Conservation (phyloP, 202 grass and related monocot genomes). For the Panicum hallii region DNA sequence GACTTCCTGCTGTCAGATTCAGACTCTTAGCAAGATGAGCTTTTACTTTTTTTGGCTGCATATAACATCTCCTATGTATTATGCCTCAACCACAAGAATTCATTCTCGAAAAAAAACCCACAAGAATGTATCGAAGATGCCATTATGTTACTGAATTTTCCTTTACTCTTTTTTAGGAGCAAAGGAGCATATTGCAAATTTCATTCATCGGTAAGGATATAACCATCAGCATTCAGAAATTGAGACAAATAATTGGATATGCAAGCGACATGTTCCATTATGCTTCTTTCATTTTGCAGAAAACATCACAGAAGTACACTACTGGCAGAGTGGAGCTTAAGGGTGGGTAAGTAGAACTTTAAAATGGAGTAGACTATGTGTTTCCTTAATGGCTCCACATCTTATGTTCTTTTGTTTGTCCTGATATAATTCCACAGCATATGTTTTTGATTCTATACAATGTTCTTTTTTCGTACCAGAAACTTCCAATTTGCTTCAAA, state of each 20-base stretch:
- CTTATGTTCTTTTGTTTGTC: conserved; percentile 10
- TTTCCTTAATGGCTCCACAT: neutral
- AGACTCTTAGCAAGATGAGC: neutral
- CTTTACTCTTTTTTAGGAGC: conserved; percentile 58
- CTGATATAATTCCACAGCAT: neutral
- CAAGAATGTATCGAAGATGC: neutral
- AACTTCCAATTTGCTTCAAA: conserved; percentile 78
- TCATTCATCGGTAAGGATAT: conserved; percentile 74
- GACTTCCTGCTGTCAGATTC: neutral
- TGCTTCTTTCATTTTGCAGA: conserved; percentile 57
- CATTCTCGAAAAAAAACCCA: no score
- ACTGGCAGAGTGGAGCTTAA: conserved; percentile 85
- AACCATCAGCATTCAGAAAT: conserved; percentile 21
- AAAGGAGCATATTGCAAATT: conserved; percentile 86
- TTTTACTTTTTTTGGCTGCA: neutral
- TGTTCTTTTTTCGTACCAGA: conserved; percentile 40
- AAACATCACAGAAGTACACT: conserved; percentile 72
- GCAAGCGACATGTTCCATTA: conserved; percentile 27
- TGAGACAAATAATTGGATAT: conserved; percentile 29
- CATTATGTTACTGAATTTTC: conserved; percentile 17
- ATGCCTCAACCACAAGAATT: neutral
- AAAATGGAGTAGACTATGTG: neutral
- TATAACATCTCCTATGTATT: neutral
- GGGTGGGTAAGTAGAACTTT: conserved; percentile 78
- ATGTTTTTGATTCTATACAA: conserved; percentile 27